These are phyloP conservation scores for Selaginella moellendorffii DNA, from an alignment of 75 land plant species.

Conservation along the genomic window DNA sequence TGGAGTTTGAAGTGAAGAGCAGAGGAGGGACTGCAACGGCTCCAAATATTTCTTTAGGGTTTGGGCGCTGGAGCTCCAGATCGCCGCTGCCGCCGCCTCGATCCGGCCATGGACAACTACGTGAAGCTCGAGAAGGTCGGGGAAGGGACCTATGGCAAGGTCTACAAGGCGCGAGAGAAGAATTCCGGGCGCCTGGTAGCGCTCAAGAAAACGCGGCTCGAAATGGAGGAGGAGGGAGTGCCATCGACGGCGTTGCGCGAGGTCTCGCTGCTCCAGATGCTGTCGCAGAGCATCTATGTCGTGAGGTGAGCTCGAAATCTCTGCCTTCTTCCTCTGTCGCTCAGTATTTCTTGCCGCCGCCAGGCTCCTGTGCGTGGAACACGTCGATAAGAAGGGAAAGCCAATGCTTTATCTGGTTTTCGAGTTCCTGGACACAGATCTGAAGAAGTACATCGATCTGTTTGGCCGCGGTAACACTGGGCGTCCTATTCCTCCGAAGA, in stretches of 20 bases:
- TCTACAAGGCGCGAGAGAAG: slow-evolving; percentile 45
- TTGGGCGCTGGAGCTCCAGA: no score
- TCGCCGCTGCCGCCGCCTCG: no score
- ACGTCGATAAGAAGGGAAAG: slow-evolving; percentile 14
- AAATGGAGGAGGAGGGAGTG: slow-evolving; percentile 56
- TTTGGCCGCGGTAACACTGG: slow-evolving; percentile 11
- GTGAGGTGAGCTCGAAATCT: slow-evolving; percentile 24
- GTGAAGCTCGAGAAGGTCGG: slow-evolving; percentile 87
- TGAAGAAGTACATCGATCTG: slow-evolving; percentile 27
- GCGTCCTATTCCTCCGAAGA: slow-evolving; percentile 11
- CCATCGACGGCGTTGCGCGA: slow-evolving; percentile 53
- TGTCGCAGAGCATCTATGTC: slow-evolving; percentile 37
- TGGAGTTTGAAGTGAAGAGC: no score
- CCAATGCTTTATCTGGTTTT: slow-evolving; percentile 24
- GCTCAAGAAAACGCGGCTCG: slow-evolving; percentile 64
- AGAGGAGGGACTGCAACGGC: no score
- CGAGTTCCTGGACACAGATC: slow-evolving; percentile 30
- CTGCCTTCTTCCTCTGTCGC: background rate
- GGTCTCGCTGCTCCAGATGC: slow-evolving; percentile 46
- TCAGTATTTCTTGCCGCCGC: background rate
- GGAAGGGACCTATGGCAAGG: slow-evolving; percentile 83
- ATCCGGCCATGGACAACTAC: slow-evolving; percentile 59
- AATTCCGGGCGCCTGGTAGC: slow-evolving; percentile 60
- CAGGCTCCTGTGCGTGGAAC: slow-evolving; percentile 29
- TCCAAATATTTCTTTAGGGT: no score